phyloP scores from a whole-genome alignment of 2,329 filamentous ascomycete genomes.

The Penicillium thymicola region DNA sequence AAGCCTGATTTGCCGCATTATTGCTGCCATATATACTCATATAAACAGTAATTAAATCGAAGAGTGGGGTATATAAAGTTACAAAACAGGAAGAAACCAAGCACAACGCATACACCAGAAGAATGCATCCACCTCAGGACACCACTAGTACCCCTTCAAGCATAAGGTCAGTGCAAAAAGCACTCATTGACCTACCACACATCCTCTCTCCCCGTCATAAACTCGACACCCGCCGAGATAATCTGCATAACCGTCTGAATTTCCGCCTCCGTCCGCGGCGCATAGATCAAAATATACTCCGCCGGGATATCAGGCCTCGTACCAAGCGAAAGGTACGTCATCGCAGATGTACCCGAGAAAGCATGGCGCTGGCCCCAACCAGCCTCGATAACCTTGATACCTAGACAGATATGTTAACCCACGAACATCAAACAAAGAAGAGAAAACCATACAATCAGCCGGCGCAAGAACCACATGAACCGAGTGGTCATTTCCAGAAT shows the following conservation, averaged over 20 bases:
- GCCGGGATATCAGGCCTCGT: constrained; percentile 16
- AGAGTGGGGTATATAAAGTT: constrained; percentile 13
- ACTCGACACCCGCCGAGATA: constrained; percentile 32
- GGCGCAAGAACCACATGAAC: constrained; percentile 78
- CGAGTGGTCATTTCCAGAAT: constrained; percentile 66
- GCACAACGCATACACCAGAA: background rate
- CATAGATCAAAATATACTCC: constrained; percentile 36
- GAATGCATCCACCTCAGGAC: background rate
- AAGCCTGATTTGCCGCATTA: background rate
- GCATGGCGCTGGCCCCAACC: constrained; percentile 73
- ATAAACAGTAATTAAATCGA: background rate
- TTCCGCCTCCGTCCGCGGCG: constrained; percentile 33
- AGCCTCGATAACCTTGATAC: constrained; percentile 63
- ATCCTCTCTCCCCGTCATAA: constrained; percentile 28
- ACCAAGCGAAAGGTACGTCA: constrained; percentile 53
- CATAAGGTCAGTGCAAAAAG: background rate
- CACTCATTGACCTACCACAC: constrained; percentile 10
- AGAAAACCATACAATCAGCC: constrained; percentile 57
- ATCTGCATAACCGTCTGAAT: constrained; percentile 31
- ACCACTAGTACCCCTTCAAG: background rate
- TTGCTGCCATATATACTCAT: background rate
- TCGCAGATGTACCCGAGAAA: constrained; percentile 54
- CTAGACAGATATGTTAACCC: constrained; percentile 12
- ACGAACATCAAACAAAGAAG: background rate
- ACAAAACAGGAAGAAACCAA: background rate